Conservation (phyloP, 2,329 filamentous ascomycete species). For the Pseudogymnoascus sp. region DNA sequence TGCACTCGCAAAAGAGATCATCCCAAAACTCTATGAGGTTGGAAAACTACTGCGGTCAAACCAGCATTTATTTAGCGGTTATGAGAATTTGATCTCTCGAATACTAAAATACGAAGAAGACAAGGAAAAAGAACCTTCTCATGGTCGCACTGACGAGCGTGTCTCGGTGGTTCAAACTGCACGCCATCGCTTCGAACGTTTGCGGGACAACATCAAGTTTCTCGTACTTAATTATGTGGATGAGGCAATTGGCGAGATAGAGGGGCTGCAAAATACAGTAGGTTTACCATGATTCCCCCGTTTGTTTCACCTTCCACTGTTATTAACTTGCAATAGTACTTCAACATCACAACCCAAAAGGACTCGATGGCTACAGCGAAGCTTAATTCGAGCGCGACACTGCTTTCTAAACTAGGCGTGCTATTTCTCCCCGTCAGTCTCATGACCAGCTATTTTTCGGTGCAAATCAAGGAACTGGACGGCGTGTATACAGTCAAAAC, state of each 20-base stretch:
- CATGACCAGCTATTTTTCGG: slow-evolving; percentile 67
- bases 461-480: slow-evolving; percentile 51
- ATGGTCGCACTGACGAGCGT: slow-evolving; percentile 31
- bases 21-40: slow-evolving; percentile 49
- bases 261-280: slow-evolving; percentile 60
- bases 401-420: slow-evolving; percentile 67
- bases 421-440: slow-evolving; percentile 68
- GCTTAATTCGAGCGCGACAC: slow-evolving; percentile 61
- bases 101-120: slow-evolving; percentile 34
- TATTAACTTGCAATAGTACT: slow-evolving; percentile 46
- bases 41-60: slow-evolving; percentile 53
- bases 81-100: slow-evolving; percentile 52
- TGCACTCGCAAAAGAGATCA: slow-evolving; percentile 43
- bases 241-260: slow-evolving; percentile 61
- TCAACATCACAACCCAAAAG: slow-evolving; percentile 69
- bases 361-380: slow-evolving; percentile 65
- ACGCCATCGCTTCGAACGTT: slow-evolving; percentile 48
- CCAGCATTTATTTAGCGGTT: slow-evolving; percentile 52
- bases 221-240: slow-evolving; percentile 55
- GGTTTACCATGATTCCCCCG: neutral
- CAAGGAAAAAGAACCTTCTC: neutral
- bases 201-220: slow-evolving; percentile 50
- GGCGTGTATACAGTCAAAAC: slow-evolving; percentile 49
- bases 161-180: slow-evolving; percentile 38
- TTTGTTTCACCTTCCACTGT: neutral